Base-by-base conservation (phyloP, 2,329 filamentous ascomycete species). In the Orbilia ellipsospora region DNA sequence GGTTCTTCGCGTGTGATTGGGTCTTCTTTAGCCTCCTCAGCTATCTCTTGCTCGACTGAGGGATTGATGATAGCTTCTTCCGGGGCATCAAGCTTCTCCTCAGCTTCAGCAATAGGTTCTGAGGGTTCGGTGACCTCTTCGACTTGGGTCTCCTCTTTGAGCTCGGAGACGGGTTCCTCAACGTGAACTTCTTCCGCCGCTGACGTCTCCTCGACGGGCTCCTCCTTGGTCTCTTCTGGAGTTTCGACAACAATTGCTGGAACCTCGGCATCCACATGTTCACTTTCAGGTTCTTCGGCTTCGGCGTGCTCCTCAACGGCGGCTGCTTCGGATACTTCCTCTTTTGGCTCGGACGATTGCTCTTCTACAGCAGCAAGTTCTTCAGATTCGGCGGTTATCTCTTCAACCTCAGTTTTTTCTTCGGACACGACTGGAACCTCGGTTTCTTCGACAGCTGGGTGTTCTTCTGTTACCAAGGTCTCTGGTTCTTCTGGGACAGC, bases 1-100 rank as follows among this genome's bases (percentile, higher is more conserved):
- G 55, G 50, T 13, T 73, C 69, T 23, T 73, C 69, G 8, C 4
- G 40, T 8, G 18, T 15, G 31, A 56, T 12, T n/a, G 5, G 18
- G 50, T 55, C 31, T 56, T 73, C 68, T 51, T 55, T 54, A 8
- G 48, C 48, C 51, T 61, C 69, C 61, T 66, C 62, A 50, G 50
- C 8, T 6, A 13, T n/a, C 18, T 64, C 60, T n/a, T 52, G 68
- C 13, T 73, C 61, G 8, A 59, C 31, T n/a, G 54, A 31, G 4
- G 55, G 45, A n/a, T 60, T 44, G 1, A n/a, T 31, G 2, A 45
- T 28, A 5, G 31, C 54, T 23, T 48, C 67, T 50, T 59, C 67
- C 31, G 54, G 60, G 12, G 48, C 18, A 36, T 36, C 31, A 16
- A 42, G 42, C 48, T 56, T 15, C 7, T 26, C 16, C 48, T 52